Conservation (phyloP, 148 eudicot genomes). For the Polygonum aviculare region DNA sequence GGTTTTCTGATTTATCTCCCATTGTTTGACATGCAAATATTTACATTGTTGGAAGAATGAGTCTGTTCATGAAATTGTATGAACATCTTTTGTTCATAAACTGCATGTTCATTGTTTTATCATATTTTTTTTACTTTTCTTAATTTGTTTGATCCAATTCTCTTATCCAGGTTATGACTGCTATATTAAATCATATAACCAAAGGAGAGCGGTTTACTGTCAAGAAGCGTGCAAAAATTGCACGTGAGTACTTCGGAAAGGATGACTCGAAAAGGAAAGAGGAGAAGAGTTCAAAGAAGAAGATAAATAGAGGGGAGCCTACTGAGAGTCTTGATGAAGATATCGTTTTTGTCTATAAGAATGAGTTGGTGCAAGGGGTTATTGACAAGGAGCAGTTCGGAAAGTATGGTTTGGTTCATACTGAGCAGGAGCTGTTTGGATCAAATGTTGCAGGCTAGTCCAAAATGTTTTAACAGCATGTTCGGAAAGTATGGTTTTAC, state of each 20-base stretch:
- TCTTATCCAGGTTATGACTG: conserved; percentile 58
- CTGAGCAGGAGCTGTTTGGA: conserved; percentile 94
- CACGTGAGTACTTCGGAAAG: conserved; percentile 63
- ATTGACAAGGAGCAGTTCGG: conserved; percentile 99
- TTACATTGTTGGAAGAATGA: not conserved
- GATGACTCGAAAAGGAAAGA: conserved; percentile 28
- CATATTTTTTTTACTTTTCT: not conserved
- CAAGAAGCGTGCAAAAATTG: conserved; percentile 71
- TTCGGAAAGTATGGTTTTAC: too few relatives aligned
- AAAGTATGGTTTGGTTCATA: conserved; percentile 93
- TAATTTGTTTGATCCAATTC: conserved; percentile 4
- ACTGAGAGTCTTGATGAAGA: conserved; percentile 51
- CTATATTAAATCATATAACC: conserved; percentile 73
- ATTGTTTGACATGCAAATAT: too few relatives aligned
- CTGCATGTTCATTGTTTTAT: not conserved
- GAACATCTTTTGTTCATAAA: not conserved
- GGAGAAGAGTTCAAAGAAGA: conserved; percentile 9
- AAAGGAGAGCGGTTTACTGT: conserved; percentile 65
- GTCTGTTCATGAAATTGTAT: not conserved
- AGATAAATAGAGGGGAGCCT: conserved; percentile 8
- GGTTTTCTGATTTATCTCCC: too few relatives aligned
- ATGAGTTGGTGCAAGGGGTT: conserved; percentile 92
- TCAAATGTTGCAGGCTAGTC: conserved; percentile 72
- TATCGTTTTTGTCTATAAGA: conserved; percentile 57
- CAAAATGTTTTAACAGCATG: too few relatives aligned